Evolutionary conservation across 192 early-diverging fungal species (phyloP), one percentile per base, ranked within the genome.

Genomic region (Backusella tuberculispora): DNA sequence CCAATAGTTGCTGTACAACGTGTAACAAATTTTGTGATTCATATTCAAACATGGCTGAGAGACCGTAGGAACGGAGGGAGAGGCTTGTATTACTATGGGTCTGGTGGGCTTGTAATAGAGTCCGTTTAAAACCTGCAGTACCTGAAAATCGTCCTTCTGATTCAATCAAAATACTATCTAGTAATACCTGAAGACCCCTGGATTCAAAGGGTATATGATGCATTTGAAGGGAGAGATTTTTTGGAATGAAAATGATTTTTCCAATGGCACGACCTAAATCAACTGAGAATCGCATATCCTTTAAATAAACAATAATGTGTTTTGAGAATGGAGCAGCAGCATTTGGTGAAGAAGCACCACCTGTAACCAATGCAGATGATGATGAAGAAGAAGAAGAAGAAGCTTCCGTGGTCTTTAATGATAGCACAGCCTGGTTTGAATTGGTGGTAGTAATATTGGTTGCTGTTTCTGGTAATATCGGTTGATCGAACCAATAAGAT

Each of bases 21-120:
- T 92, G 84, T 42, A 94, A 72, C 19, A 95, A 87, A 43, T 87
- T 85, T 76, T 95, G 92, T 81, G 91, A 92, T 63, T 94, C 92
- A 45, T 91, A 93, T 26, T 90, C 85, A n/a, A 93, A 79, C 63
- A 85, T 86, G 1, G 89, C 86, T 56, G 83, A 81, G 41, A 68
- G 15, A 29, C 76, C 76, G n/a, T 78, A n/a, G 14, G 47, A 40
- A 6, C 67, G 21, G 10, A 75, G 10, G 2, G 13, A 63, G 3
- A 50, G 34, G 43, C n/a, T 42, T 64, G 37, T 60, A 10, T 45
- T 26, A 40, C 19, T 15, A 43, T 21, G 26, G 6, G 9, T 14
- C n/a, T 19, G 44, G 15, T 44, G 43, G 9, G 12, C 70, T 46
- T 72, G 21, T 41, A 72, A 13, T 8, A 72, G 9, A 13, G 50